phyloP scores from a whole-genome alignment of 129 eudicot species.

The Flaveria linearis region DNA sequence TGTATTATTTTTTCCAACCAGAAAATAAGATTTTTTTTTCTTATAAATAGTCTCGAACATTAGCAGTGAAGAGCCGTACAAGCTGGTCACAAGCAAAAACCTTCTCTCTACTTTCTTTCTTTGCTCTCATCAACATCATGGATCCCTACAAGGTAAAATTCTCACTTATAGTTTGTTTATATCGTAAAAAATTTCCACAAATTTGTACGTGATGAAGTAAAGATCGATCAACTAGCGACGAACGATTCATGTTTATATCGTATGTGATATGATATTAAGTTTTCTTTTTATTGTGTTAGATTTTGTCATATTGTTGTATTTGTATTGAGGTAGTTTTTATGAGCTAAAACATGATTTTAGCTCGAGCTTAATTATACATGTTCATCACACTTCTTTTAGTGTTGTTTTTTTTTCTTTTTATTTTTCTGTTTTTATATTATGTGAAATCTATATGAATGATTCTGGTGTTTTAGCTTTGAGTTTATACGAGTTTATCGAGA shows the following conservation, averaged over 20 bases:
- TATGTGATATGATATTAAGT: background rate
- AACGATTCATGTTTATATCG: background rate
- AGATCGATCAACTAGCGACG: background rate
- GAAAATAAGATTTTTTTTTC: slow-evolving; percentile 25
- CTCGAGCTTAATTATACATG: background rate
- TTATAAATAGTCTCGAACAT: slow-evolving; percentile 34
- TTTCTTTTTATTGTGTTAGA: background rate
- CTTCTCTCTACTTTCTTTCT: slow-evolving; percentile 22
- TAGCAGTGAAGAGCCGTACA: slow-evolving; percentile 23
- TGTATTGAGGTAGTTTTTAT: background rate
- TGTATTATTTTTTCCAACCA: background rate
- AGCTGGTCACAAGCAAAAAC: slow-evolving; percentile 22
- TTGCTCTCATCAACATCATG: slow-evolving; percentile 30
- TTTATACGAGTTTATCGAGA: background rate
- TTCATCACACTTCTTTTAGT: background rate
- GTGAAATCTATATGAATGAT: background rate
- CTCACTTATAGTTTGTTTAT: background rate
- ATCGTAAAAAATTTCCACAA: background rate
- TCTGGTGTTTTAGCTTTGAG: background rate
- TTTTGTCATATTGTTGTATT: background rate
- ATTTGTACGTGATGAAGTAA: no score
- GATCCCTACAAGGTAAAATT: slow-evolving; percentile 45
- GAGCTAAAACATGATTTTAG: background rate
- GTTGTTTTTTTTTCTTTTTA: background rate
- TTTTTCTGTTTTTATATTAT: no score